Conservation (phyloP, 2,329 filamentous ascomycete genomes). For the Bipolaris sorokiniana region DNA sequence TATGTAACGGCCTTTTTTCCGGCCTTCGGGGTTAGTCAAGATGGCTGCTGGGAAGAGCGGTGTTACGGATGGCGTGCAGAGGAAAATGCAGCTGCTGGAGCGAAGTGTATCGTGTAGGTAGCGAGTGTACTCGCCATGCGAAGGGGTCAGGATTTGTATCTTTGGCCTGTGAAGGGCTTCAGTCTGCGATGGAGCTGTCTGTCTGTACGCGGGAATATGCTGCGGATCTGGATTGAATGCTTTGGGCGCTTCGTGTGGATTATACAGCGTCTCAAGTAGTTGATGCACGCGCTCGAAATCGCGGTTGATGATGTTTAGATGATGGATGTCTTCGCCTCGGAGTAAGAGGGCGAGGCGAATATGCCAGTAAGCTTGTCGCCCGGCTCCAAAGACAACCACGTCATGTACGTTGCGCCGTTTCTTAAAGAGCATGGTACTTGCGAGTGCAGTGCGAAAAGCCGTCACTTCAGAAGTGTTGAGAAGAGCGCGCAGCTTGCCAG, state of each 20-base stretch:
- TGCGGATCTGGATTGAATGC: constrained; percentile 19
- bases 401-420: constrained; percentile 73
- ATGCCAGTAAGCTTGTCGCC: constrained; percentile 94
- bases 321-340: constrained; percentile 70
- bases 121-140: constrained; percentile 71
- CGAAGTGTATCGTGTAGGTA: constrained; percentile 74
- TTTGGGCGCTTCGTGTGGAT: constrained; percentile 47
- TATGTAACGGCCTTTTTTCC: constrained; percentile 73
- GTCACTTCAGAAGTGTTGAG: constrained; percentile 73
- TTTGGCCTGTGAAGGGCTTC: constrained; percentile 52
- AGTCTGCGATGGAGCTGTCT: constrained; percentile 8
- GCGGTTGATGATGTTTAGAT: constrained; percentile 83
- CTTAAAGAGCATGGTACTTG: constrained; percentile 66
- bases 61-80: constrained; percentile 77
- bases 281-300: constrained; percentile 65
- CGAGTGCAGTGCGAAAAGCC: constrained; percentile 71
- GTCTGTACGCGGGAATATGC: constrained; percentile 24
- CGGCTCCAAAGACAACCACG: constrained; percentile 83
- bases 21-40: constrained; percentile 73
- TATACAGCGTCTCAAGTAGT: constrained; percentile 62
- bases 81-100: constrained; percentile 81
- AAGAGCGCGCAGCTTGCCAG: constrained; percentile 65
- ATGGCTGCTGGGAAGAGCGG: constrained; percentile 77
- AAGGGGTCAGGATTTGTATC: constrained; percentile 72
- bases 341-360: constrained; percentile 81